A percentile compares a stretch with the other conserved stretches of the same genome.
Conservation (phyloP, 2,329 filamentous ascomycete genomes). For the Delphinella strobiligena region DNA sequence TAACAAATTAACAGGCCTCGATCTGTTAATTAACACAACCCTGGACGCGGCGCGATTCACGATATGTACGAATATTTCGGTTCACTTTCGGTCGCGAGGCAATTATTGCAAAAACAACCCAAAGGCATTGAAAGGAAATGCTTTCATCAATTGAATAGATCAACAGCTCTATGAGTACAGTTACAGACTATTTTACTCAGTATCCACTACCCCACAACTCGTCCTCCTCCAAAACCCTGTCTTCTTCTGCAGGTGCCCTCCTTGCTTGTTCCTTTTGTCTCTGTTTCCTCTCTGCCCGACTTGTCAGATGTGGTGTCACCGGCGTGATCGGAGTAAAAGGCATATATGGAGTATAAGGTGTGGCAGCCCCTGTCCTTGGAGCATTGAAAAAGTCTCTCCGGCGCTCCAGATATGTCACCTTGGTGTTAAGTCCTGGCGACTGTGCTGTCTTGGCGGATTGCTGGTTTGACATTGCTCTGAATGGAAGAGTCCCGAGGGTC, state of each 20-base stretch:
- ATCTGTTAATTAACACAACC: too few relatives aligned
- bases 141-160: too few relatives aligned
- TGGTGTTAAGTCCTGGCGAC: constrained; percentile 15
- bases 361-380: constrained; percentile 45
- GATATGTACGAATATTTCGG: too few relatives aligned
- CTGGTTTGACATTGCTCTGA: constrained; percentile 17
- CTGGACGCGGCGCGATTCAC: too few relatives aligned
- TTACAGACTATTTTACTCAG: too few relatives aligned
- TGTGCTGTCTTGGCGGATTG: constrained; percentile 10
- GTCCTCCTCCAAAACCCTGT: constrained; percentile 45
- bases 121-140: too few relatives aligned
- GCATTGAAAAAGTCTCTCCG: constrained; percentile 19
- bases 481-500: constrained; percentile 19
- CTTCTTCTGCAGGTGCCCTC: constrained; percentile 44
- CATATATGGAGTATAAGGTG: constrained; percentile 70
- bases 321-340: constrained; percentile 65
- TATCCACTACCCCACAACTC: constrained; percentile 45
- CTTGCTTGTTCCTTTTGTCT: constrained; percentile 53
- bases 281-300: constrained; percentile 56
- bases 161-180: too few relatives aligned
- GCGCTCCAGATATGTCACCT: constrained; percentile 32
- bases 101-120: too few relatives aligned
- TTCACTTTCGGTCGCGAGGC: too few relatives aligned
- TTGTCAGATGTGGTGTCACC: constrained; percentile 64
- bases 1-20: too few relatives aligned